These are phyloP conservation scores for Centella asiatica DNA, from an alignment of 129 eudicot species.

Conservation along the genomic window DNA sequence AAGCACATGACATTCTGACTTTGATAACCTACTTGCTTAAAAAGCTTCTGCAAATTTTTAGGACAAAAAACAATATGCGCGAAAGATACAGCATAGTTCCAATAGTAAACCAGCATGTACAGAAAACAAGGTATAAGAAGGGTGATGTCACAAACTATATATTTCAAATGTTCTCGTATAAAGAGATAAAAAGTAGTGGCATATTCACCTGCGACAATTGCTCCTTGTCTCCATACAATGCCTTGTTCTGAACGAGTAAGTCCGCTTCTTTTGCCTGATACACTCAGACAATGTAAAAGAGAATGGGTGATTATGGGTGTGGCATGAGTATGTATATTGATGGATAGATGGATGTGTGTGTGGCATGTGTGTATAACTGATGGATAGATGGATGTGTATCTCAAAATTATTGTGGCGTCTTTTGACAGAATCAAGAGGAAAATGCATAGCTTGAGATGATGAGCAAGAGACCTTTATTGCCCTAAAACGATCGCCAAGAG, in stretches of 20 bases:
- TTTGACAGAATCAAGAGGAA: no score
- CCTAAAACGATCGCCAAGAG: constrained; percentile 86
- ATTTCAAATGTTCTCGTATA: neutral
- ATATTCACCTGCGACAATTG: constrained; percentile 79
- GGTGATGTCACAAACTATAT: neutral
- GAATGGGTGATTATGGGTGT: neutral
- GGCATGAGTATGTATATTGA: neutral
- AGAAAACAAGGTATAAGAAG: no score
- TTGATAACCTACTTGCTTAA: no score
- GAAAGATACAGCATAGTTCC: no score
- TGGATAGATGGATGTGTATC: no score
- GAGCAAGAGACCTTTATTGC: constrained; percentile 58
- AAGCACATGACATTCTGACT: no score
- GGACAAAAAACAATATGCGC: no score
- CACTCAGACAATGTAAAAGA: neutral
- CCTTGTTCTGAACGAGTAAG: constrained; percentile 71
- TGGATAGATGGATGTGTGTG: neutral
- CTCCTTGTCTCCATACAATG: constrained; percentile 75
- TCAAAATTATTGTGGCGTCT: no score
- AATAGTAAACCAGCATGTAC: no score
- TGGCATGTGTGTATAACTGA: no score
- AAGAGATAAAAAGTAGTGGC: neutral
- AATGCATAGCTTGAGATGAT: constrained; percentile 13
- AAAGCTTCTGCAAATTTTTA: no score
- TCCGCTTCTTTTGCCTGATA: constrained; percentile 93